These are phyloP conservation scores for Gossypium thurberi DNA, from an alignment of 345 rosid species.

Conservation along the genomic window DNA sequence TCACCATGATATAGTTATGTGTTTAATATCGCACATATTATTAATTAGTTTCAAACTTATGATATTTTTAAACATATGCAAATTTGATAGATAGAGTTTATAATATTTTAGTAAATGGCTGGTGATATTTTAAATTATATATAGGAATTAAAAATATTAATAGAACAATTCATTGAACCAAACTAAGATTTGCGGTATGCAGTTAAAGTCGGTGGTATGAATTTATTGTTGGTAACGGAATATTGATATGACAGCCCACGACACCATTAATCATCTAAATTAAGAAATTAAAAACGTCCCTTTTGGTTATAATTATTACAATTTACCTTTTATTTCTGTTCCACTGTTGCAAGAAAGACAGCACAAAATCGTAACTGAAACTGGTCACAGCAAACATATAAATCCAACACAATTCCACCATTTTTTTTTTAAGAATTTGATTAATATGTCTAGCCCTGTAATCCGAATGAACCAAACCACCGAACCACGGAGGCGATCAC, in stretches of 20 bases:
- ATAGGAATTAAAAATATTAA: no score
- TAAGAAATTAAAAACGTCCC: no score
- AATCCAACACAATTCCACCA: neutral
- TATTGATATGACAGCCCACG: no score
- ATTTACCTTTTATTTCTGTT: neutral
- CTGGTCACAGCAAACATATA: neutral
- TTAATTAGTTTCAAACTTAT: no score
- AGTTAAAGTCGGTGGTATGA: neutral
- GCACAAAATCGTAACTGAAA: neutral
- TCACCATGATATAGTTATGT: no score
- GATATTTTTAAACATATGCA: no score
- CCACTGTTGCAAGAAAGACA: neutral
- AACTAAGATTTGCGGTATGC: neutral
- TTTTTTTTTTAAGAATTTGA: neutral
- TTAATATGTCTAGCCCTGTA: slow-evolving; percentile 5
- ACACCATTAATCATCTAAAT: no score
- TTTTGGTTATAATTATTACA: neutral
- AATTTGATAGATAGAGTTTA: no score
- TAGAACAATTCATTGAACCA: neutral
- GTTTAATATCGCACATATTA: no score
- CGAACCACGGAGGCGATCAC: neutral
- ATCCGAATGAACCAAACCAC: neutral
- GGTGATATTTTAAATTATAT: no score
- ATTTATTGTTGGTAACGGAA: no score
- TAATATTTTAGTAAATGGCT: no score